Evolutionary conservation across 179 eudicot genomes (phyloP).

Genomic region (Drosera spatulata): DNA sequence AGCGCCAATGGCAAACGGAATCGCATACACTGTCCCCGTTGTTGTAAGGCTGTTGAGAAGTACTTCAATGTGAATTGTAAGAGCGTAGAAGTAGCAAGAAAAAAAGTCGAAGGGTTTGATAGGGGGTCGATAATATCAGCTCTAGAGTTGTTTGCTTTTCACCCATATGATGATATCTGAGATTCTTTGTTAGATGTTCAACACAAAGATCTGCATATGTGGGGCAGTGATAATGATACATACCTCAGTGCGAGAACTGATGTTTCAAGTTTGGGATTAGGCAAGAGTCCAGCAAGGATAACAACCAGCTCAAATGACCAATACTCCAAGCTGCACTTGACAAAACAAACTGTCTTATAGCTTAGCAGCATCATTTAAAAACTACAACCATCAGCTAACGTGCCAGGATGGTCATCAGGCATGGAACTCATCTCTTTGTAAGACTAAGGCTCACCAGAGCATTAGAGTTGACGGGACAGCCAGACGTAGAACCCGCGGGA

Average conservation of each 20-base stretch:
- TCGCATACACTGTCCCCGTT: background rate
- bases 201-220: too few species aligned
- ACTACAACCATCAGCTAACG: background rate
- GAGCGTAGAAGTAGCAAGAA: too few species aligned
- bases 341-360: background rate
- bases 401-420: background rate
- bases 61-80: background rate
- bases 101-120: too few species aligned
- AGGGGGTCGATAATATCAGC: too few species aligned
- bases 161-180: too few species aligned
- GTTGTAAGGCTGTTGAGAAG: constrained; percentile 1
- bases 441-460: constrained; percentile 20
- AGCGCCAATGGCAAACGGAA: background rate
- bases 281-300: constrained; percentile 11
- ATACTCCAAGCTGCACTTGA: constrained; percentile 11
- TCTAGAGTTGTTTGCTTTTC: too few species aligned
- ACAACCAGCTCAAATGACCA: constrained; percentile 15
- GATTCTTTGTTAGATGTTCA: too few species aligned
- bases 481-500: constrained; percentile 23
- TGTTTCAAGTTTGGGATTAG: constrained; percentile 13
- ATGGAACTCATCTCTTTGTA: background rate
- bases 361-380: too few species aligned
- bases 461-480: constrained; percentile 37
- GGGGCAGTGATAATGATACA: background rate
- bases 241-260: constrained; percentile 10